Evolutionary conservation across 2,329 filamentous ascomycete genomes (phyloP), one percentile per base, ranked within the genome.

Genomic region (Fusarium tricinctum): DNA sequence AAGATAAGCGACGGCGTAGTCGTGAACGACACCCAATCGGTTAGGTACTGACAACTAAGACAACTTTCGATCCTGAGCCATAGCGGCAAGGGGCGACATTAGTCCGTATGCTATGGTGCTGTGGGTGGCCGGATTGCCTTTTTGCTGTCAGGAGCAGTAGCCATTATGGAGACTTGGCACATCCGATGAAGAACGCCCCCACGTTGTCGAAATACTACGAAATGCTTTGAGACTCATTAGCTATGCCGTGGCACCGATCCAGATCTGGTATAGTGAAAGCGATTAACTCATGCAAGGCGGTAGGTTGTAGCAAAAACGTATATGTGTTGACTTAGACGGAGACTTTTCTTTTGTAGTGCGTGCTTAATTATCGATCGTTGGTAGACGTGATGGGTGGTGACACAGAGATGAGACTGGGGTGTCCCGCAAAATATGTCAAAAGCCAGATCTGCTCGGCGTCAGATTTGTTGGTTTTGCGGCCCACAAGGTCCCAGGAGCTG

Each of bases 381-480:
- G 62, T 42, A 65, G 68, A 67, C 53, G 60, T 52, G 54, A 62
- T 72, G 70, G 70, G 72, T 73, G 72, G 72, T 74, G 65, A 74
- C 70, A 74, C 72, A 72, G 67, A 73, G 72, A 74, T 74, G 71
- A 73, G 71, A 74, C 71, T 70, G 68, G 70, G 68, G 17, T 69
- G 73, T 75, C 73, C 73, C 73, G 73, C 73, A 75, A 74, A 73
- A 74, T 68, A 71, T 75, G 73, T 75, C 73, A 75, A 73, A 73
- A 73, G 55, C 62, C 63, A 75, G 73, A 75, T 75, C 73, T 73
- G 64, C 50, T 73, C 65, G 56, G 66, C 66, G 63, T 62, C 69
- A 74, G 71, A 71, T 73, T 59, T 69, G 65, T 66, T 67, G 58
- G 62, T 49, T 63, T 67, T 40, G 40, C 39, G 61, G 58, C 58